Base-by-base conservation (phyloP, 2,329 filamentous ascomycete species). In the Cladosporium velox region DNA sequence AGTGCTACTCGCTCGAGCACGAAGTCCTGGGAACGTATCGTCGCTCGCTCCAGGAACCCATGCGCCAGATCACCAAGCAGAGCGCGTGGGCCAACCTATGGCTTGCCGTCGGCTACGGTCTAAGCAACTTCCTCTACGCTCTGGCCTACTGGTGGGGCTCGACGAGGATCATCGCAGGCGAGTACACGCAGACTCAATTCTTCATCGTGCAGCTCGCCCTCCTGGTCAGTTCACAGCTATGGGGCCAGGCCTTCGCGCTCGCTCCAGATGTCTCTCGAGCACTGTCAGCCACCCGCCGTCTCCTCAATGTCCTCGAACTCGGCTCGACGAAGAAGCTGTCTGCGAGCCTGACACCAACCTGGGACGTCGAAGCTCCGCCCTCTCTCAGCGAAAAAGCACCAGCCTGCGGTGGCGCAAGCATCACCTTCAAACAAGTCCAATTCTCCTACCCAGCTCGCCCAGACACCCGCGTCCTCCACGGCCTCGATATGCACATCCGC, bases 111-210 rank as follows among this genome's bases (percentile, higher is more conserved):
- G 83, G 87, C 18, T 86, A 87, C 73, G 85, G 83, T 69, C 80
- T 85, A 11, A 85, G 87, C 24, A 90, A 89, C 72, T 82, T 91
- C 60, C 86, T 92, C 30, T 91, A 92, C 72, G 88, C 90, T 0
- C 85, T 93, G 64, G 88, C 90, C 0, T 93, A 92, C 77, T 93
- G 90, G 89, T 93, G 90, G 64, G 90, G 90, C 3, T 85, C 90
- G 0, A 89, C 86, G 71, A 86, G 88, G 68, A 91, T 93, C 67
- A 84, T 88, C 61, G 82, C 84, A 51, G 90, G 90, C 4, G 79
- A 86, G 65, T 90, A 90, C 70, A 85, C 85, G 52, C 86, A 88
- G 35, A 85, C 90, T n/a, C 78, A 87, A 61, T 93, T 92, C 79
- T 88, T 93, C 75, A 90, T 91, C 71, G 88, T 93, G 8, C 82